Conservation (phyloP, 1,139 yeast genomes). For the Taiozyma sp. region DNA sequence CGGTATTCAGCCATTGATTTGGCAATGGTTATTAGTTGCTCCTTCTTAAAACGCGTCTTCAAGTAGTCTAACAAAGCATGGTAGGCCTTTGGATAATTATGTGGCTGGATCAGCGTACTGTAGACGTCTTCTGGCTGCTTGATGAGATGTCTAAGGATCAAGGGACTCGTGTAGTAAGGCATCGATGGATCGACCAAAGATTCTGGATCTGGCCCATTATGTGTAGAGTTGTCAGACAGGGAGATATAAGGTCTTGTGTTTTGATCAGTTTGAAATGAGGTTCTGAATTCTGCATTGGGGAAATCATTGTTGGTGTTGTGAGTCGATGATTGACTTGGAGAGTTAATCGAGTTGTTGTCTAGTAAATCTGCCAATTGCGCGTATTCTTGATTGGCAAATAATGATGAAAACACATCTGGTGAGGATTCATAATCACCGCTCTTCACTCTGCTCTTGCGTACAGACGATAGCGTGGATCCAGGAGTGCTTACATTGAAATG, state of each 20-base stretch:
- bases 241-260: conserved; percentile 26
- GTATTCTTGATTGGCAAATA: conserved; percentile 25
- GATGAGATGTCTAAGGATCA: conserved; percentile 54
- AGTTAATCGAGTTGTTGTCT: conserved; percentile 16
- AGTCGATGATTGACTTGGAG: conserved; percentile 21
- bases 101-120: conserved; percentile 45
- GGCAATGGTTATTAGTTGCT: conserved; percentile 50
- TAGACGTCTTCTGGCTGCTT: conserved; percentile 65
- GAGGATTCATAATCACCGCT: conserved; percentile 20
- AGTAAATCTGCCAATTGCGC: conserved; percentile 23
- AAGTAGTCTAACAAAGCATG: conserved; percentile 56
- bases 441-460: conserved; percentile 1
- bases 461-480: neutral
- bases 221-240: conserved; percentile 24
- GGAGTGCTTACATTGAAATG: neutral
- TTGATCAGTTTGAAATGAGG: conserved; percentile 22
- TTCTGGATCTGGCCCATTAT: conserved; percentile 9
- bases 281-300: conserved; percentile 21
- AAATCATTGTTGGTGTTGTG: conserved; percentile 8
- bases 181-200: conserved; percentile 22
- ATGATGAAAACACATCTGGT: conserved; percentile 32
- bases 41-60: conserved; percentile 47
- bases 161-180: conserved; percentile 46
- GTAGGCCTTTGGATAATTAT: conserved; percentile 66
- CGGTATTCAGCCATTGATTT: conserved; percentile 67